These are phyloP conservation scores for Thermoascus crustaceus DNA, from an alignment of 2,329 filamentous ascomycete species.

Conservation along the genomic window DNA sequence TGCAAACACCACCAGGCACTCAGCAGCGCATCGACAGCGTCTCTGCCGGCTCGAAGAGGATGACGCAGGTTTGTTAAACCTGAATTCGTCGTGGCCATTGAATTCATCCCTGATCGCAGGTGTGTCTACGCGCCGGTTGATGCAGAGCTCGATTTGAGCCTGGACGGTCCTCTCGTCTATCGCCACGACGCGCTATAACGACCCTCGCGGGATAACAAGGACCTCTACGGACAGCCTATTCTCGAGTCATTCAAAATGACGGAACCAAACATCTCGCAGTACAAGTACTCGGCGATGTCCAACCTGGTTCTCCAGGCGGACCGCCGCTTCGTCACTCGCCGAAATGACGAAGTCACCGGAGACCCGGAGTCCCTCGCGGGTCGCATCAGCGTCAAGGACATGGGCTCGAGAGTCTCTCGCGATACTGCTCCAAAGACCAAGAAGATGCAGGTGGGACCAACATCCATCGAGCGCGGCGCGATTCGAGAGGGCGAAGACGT, in stretches of 20 bases:
- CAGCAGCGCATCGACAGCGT: no score
- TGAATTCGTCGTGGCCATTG: no score
- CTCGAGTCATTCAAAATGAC: slow-evolving; percentile 49
- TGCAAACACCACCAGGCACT: no score
- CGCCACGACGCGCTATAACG: slow-evolving; percentile 11
- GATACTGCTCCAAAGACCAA: slow-evolving; percentile 75
- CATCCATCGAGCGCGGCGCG: slow-evolving; percentile 64
- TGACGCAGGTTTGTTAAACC: slow-evolving; percentile 30
- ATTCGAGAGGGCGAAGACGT: slow-evolving; percentile 77
- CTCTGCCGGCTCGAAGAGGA: slow-evolving; percentile 24
- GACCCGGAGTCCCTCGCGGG: slow-evolving; percentile 96
- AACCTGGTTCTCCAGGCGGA: slow-evolving; percentile 99
- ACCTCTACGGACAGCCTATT: not conserved
- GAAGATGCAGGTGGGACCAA: slow-evolving; percentile 57
- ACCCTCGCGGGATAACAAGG: no score
- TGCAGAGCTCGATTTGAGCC: slow-evolving; percentile 24
- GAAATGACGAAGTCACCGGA: slow-evolving; percentile 89
- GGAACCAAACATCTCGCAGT: slow-evolving; percentile 72
- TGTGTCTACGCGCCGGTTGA: slow-evolving; percentile 26
- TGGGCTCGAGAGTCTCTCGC: slow-evolving; percentile 76
- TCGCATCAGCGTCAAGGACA: slow-evolving; percentile 85
- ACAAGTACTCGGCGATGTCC: slow-evolving; percentile 99
- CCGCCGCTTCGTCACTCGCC: slow-evolving; percentile 85
- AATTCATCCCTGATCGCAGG: slow-evolving; percentile 19
- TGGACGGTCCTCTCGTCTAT: slow-evolving; percentile 18